A percentile compares a stretch with the other conserved stretches of the same genome.
phyloP scores from a whole-genome alignment of 192 early-diverging fungal genomes.

The Glomus cerebriforme region DNA sequence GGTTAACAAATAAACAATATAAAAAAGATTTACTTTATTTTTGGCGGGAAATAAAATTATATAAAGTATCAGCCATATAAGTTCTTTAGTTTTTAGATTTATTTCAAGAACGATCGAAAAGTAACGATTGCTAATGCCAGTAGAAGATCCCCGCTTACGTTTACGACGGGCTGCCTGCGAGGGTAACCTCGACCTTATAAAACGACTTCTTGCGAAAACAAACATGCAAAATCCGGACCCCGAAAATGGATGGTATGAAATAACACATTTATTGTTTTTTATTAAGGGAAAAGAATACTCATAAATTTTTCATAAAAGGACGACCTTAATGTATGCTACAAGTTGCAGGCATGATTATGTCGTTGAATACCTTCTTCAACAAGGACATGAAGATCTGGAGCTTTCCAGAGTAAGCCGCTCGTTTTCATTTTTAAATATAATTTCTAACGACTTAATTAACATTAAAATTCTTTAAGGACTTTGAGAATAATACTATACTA shows the following conservation, averaged over 20 bases:
- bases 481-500: conserved; percentile 30
- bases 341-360: neutral
- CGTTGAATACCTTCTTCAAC: conserved; percentile 19
- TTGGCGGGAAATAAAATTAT: conserved; percentile 2
- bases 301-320: conserved; percentile 4
- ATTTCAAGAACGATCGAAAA: too few relatives aligned
- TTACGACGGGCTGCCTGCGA: conserved; percentile 27
- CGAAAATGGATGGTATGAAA: conserved; percentile 29
- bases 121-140: conserved; percentile 19
- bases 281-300: neutral
- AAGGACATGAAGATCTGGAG: conserved; percentile 21
- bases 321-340: conserved; percentile 31
- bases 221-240: conserved; percentile 30
- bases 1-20: conserved; percentile 6
- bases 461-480: conserved; percentile 1
- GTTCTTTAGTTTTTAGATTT: too few relatives aligned
- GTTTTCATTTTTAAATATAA: neutral
- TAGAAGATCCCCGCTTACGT: conserved; percentile 25
- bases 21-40: neutral
- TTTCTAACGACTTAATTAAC: neutral
- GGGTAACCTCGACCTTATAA: conserved; percentile 19
- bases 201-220: conserved; percentile 16
- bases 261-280: neutral
- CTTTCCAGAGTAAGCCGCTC: conserved; percentile 24
- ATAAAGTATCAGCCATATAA: too few relatives aligned